These are phyloP conservation scores for Mucor indicus DNA, from an alignment of 371 early-diverging fungal species.

Conservation along the genomic window DNA sequence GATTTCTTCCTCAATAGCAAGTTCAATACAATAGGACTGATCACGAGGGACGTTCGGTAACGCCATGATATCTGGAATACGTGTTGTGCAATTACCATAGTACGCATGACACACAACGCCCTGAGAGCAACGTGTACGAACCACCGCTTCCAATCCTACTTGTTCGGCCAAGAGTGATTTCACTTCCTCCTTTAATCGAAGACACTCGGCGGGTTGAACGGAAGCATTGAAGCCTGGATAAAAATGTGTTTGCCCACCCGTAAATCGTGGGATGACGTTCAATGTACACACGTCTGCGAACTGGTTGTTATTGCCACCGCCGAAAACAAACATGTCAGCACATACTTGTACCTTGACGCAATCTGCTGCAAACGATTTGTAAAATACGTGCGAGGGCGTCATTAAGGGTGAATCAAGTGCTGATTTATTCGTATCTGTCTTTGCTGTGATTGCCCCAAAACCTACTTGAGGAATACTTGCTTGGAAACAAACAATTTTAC, in stretches of 20 bases:
- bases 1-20: conserved; percentile 75
- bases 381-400: conserved; percentile 66
- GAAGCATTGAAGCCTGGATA: conserved; percentile 80
- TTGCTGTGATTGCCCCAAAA: conserved; percentile 63
- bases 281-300: conserved; percentile 81
- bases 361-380: conserved; percentile 79
- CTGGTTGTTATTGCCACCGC: conserved; percentile 28
- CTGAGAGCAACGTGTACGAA: conserved; percentile 82
- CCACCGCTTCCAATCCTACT: conserved; percentile 83
- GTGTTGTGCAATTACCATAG: conserved; percentile 85
- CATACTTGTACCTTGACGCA: conserved; percentile 78
- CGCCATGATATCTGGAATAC: conserved; percentile 80
- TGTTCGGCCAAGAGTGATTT: conserved; percentile 60
- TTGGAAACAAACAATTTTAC: conserved; percentile 77
- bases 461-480: conserved; percentile 64
- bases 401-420: conserved; percentile 47
- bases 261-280: conserved; percentile 72
- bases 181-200: conserved; percentile 73
- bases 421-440: conserved; percentile 60
- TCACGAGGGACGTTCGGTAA: conserved; percentile 85
- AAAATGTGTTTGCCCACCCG: conserved; percentile 85
- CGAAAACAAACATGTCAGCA: conserved; percentile 83
- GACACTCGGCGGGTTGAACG: conserved; percentile 56
- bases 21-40: conserved; percentile 81
- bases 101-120: conserved; percentile 75